Percentiles rank a stretch among this genome's conserved stretches.
Conservation (phyloP, 2,329 filamentous ascomycete genomes). For the Aspergillus nomiae region DNA sequence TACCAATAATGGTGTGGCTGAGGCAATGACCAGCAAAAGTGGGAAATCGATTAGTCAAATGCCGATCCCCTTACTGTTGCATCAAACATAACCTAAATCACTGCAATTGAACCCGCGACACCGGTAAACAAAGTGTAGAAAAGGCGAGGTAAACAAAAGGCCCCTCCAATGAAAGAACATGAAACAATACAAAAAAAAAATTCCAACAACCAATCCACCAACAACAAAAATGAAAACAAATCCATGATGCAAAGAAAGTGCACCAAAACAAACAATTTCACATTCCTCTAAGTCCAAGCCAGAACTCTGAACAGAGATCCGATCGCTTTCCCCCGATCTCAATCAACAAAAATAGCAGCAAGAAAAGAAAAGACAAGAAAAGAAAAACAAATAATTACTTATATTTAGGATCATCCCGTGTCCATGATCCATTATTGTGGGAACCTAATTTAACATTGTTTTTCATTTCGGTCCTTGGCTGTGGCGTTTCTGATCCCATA, state of each 20-base stretch:
- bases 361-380: not conserved
- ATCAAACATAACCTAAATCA: slow-evolving; percentile 1
- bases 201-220: not conserved
- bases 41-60: slow-evolving; percentile 9
- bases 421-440: slow-evolving; percentile 3
- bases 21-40: slow-evolving; percentile 1
- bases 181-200: not conserved
- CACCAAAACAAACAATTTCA: not conserved
- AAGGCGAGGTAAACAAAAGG: not conserved
- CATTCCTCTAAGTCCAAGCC: not conserved
- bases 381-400: slow-evolving; percentile 1
- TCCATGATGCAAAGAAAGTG: not conserved
- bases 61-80: slow-evolving; percentile 5
- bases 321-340: not conserved
- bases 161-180: not conserved
- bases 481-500: not conserved
- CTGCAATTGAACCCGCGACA: not conserved
- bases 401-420: slow-evolving; percentile 9
- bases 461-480: not conserved
- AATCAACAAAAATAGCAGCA: slow-evolving; percentile 2
- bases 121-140: not conserved
- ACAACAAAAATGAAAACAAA: not conserved
- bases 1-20: slow-evolving; percentile 10
- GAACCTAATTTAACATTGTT: not conserved
- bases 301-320: not conserved